Percentiles rank a stretch among this genome's conserved stretches.
Conservation (phyloP, 495 filamentous ascomycete species). For the Talaromyces stipitatus region DNA sequence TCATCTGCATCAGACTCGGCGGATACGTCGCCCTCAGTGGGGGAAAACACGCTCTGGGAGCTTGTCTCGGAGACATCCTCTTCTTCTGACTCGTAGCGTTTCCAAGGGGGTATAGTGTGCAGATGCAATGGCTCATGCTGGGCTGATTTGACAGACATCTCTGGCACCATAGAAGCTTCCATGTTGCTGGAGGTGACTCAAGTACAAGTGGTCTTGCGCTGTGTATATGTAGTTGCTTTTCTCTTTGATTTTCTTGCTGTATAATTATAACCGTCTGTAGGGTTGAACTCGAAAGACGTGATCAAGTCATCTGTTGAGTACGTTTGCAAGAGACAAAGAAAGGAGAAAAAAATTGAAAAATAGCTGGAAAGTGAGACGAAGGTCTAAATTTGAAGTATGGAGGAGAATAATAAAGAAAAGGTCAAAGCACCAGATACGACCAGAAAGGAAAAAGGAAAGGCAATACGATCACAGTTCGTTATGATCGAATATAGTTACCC, state of each 20-base stretch:
- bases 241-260: background rate
- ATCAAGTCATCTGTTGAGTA: background rate
- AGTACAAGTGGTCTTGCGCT: background rate
- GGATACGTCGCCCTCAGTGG: conserved; percentile 22
- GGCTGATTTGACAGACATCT: background rate
- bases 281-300: background rate
- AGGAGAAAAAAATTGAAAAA: background rate
- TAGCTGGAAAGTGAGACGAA: background rate
- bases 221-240: background rate
- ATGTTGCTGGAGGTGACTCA: background rate
- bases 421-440: background rate
- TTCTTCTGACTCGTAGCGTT: conserved; percentile 38
- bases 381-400: background rate
- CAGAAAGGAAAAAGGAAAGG: background rate
- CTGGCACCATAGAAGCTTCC: background rate
- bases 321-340: background rate
- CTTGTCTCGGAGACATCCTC: conserved; percentile 32
- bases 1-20: background rate
- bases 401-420: background rate
- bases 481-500: background rate
- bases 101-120: conserved; percentile 27
- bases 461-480: background rate
- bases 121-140: conserved; percentile 15
- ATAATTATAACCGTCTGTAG: background rate
- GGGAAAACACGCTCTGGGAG: conserved; percentile 6